A percentile compares a stretch with the other conserved stretches of the same genome.
These are phyloP conservation scores for Phytophthora ohioensis DNA, from an alignment of 352 stramenopile genomes.

Conservation along the genomic window DNA sequence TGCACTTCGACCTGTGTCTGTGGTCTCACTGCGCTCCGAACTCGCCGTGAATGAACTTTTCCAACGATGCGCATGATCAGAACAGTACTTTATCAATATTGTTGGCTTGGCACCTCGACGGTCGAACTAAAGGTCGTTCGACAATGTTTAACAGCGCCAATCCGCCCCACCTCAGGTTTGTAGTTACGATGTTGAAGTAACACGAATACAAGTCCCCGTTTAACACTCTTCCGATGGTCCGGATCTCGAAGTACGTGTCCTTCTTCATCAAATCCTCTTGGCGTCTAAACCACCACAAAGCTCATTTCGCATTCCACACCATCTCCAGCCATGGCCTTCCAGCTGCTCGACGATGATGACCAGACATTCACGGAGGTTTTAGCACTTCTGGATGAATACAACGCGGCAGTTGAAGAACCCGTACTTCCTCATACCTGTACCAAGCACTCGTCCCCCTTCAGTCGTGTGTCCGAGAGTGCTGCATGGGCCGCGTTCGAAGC, in stretches of 20 bases:
- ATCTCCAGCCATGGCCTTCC: conserved; percentile 5
- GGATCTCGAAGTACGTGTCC: not conserved
- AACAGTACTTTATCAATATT: conserved; percentile 20
- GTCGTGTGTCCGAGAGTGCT: conserved; percentile 5
- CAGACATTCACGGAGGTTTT: conserved; percentile 41
- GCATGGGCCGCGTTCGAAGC: conserved; percentile 33
- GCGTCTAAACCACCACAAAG: conserved; percentile 6
- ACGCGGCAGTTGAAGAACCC: conserved; percentile 8
- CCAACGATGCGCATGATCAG: conserved; percentile 37
- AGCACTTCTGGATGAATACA: conserved; percentile 40
- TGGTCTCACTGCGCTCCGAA: conserved; percentile 28
- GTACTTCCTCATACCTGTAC: not conserved
- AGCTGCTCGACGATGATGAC: conserved; percentile 36
- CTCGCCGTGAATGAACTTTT: conserved; percentile 35
- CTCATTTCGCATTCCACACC: not conserved
- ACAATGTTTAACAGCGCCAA: conserved; percentile 3
- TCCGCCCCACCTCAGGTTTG: not conserved
- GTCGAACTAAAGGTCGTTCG: conserved; percentile 33
- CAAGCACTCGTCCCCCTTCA: conserved; percentile 1
- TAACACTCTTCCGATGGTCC: not conserved
- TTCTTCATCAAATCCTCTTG: conserved; percentile 4
- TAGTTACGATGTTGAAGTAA: conserved; percentile 44
- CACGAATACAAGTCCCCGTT: not conserved
- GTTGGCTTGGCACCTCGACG: conserved; percentile 23
- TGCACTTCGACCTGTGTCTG: conserved; percentile 21